phyloP scores from a whole-genome alignment of 1,139 yeast genomes.

The Magnusiomyces ingens region DNA sequence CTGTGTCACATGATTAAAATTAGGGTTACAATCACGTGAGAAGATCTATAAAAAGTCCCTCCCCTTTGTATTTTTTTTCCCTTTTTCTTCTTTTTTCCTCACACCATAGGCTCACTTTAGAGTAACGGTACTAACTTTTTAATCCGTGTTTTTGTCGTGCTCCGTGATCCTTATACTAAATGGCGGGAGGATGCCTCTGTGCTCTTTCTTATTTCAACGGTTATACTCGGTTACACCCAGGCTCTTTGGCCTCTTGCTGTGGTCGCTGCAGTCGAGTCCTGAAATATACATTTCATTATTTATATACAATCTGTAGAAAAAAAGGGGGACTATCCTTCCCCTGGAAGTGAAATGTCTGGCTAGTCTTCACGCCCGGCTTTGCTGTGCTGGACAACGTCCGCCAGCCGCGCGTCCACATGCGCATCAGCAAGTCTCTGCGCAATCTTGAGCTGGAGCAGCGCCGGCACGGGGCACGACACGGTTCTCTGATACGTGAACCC shows the following conservation, averaged over 20 bases:
- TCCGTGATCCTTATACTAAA: constrained; percentile 3
- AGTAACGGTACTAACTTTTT: constrained; percentile 1
- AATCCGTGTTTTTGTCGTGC: constrained; percentile 4
- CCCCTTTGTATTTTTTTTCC: not conserved
- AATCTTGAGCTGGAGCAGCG: constrained; percentile 47
- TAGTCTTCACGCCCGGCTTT: no score
- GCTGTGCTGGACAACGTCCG: not conserved
- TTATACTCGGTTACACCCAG: not conserved
- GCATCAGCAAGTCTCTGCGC: constrained; percentile 40
- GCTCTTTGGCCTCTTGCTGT: not conserved
- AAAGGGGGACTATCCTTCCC: no score
- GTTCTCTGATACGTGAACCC: constrained; percentile 46
- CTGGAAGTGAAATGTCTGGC: no score
- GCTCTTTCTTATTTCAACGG: not conserved
- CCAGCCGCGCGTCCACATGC: constrained; percentile 25
- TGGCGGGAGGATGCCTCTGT: not conserved
- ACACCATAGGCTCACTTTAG: constrained; percentile 3
- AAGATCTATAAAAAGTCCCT: no score
- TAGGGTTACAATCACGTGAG: no score
- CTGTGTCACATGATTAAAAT: no score
- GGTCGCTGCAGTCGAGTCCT: not conserved
- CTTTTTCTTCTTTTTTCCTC: not conserved
- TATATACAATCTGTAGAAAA: not conserved
- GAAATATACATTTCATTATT: not conserved
- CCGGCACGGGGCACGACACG: constrained; percentile 60